Evolutionary conservation across 2,329 filamentous ascomycete genomes (phyloP).

Genomic region (Fusarium oxysporum): DNA sequence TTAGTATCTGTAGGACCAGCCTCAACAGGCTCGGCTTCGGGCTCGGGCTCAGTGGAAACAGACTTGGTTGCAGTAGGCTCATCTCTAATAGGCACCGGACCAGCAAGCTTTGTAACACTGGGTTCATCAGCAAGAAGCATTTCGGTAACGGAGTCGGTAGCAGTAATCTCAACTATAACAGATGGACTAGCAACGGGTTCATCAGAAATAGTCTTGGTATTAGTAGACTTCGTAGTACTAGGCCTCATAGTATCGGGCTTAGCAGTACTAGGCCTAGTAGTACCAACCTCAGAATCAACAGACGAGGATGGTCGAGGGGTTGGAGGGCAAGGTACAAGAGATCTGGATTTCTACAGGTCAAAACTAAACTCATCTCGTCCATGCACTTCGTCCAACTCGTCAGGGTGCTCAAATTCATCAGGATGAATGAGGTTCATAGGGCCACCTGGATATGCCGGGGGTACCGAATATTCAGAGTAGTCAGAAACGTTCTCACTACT

Average conservation of each 20-base stretch:
- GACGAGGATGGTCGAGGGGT: background rate
- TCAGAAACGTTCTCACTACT: background rate
- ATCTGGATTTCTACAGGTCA: background rate
- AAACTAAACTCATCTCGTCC: background rate
- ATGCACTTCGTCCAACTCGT: background rate
- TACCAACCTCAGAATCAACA: no score
- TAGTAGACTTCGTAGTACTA: background rate
- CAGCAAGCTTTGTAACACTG: no score
- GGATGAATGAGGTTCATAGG: background rate
- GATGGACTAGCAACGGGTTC: no score
- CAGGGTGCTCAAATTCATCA: slow-evolving; percentile 1
- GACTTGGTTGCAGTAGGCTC: background rate
- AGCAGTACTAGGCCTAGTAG: background rate
- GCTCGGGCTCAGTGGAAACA: background rate
- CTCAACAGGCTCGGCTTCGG: background rate
- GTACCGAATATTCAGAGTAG: background rate
- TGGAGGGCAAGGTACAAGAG: background rate
- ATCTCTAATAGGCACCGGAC: background rate
- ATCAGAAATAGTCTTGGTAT: background rate
- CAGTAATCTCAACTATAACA: background rate
- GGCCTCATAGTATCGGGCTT: background rate
- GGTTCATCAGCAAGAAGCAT: no score
- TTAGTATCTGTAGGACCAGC: background rate
- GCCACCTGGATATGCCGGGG: background rate
- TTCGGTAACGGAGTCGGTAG: no score